These are phyloP conservation scores for Aspergillus calidoustus DNA, from an alignment of 2,329 filamentous ascomycete genomes.

Conservation along the genomic window DNA sequence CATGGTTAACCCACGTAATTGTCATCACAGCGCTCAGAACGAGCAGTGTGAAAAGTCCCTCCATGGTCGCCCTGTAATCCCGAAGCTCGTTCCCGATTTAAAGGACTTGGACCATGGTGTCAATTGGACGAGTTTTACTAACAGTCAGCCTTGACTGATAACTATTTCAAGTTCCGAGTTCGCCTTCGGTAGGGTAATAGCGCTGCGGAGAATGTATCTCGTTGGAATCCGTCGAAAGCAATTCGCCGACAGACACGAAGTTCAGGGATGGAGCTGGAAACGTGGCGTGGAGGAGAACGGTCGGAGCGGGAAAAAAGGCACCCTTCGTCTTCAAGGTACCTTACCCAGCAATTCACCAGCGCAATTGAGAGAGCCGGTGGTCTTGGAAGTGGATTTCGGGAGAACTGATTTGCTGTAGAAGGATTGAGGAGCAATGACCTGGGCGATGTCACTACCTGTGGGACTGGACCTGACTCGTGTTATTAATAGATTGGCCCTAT, in stretches of 20 bases:
- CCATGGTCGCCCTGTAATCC: constrained; percentile 53
- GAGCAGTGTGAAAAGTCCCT: constrained; percentile 69
- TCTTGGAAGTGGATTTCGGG: neutral
- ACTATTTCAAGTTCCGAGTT: neutral
- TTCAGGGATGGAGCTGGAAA: constrained; percentile 19
- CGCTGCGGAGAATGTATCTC: neutral
- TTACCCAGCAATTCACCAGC: neutral
- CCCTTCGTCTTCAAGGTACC: constrained; percentile 5
- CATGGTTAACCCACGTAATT: constrained; percentile 56
- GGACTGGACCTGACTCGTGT: neutral
- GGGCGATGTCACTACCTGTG: neutral
- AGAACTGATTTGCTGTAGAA: neutral
- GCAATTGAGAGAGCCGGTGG: constrained; percentile 2
- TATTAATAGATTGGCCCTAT: neutral
- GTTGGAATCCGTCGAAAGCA: neutral
- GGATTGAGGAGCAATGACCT: neutral
- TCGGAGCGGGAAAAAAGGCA: constrained; percentile 23
- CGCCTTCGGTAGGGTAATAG: neutral
- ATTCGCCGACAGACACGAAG: neutral
- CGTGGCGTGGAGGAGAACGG: constrained; percentile 26
- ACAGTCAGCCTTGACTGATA: neutral
- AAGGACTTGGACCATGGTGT: constrained; percentile 34
- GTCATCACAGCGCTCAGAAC: constrained; percentile 69
- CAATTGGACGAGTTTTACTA: constrained; percentile 20
- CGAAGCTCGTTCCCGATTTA: constrained; percentile 35